Base-by-base conservation (phyloP, 2,329 filamentous ascomycete genomes). In the Penicillium sumatraense region DNA sequence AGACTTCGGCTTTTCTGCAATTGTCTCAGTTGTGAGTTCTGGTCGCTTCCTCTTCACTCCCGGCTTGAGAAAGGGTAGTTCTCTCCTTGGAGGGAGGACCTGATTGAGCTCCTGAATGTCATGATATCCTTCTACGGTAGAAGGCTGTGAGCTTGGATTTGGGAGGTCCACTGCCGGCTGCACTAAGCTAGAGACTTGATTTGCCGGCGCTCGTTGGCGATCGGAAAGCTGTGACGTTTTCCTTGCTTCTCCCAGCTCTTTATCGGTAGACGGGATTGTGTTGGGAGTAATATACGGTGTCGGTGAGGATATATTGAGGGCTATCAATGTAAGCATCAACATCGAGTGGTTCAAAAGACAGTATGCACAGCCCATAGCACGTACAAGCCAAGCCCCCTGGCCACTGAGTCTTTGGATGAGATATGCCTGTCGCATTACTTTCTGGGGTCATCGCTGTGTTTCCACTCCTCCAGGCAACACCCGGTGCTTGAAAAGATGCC, bases 1-100 rank as follows among this genome's bases (percentile, higher is more conserved):
- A 11, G 36, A 48, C 9, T 50, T 38, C 8, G 55, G 20, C 40
- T 29, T 26, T 33, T 27, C 41, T 49, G 31, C 20, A 27, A 23
- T n/a, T 3, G 13, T 27, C 13, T 49, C 31, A 16, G 27, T 41
- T 18, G 48, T 20, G 3, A 47, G 40, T 23, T 51, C 38, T 20
- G 54, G 27, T 45, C 33, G 56, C 2, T 60, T 10, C 46, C 57
- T 63, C 49, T 68, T 69, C 24, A 58, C 33, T 14, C 51, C 60
- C 18, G 65, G 64, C 51, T 67, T 74, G 23, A 65, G 50, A 52
- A 79, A 80, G 2, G 77, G 77, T 0, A 80, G 67, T 14, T 73
- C 66, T 56, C 77, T 60, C 56, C 70, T 77, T 18, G 77, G 77
- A 14, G 77, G 77, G n/a, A 79, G 64, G 49, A 71, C 62, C 42